Percentiles rank a stretch among this genome's conserved stretches.
These are phyloP conservation scores for Astrephomene gubernaculifera DNA, from an alignment of 139 green algal genomes.

Conservation along the genomic window DNA sequence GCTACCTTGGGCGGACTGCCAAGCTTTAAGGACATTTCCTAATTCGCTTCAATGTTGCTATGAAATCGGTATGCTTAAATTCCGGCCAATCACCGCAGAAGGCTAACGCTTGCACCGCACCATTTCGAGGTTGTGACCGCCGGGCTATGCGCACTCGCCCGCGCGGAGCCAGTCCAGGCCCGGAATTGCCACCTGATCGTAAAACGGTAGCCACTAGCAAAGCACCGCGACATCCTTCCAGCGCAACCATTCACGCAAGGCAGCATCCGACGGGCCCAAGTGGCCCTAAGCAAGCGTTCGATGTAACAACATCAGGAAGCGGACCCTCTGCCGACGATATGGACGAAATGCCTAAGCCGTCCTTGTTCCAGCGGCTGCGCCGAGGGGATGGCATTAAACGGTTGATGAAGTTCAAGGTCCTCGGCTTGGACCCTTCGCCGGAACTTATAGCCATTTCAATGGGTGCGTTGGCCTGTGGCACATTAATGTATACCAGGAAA, in stretches of 20 bases:
- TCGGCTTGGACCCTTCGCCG: conserved; percentile 72
- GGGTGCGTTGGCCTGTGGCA: conserved; percentile 43
- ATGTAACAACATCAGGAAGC: not conserved
- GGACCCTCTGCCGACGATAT: not conserved
- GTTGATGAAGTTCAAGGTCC: conserved; percentile 45
- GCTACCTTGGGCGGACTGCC: too few relatives aligned
- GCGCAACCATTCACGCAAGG: not conserved
- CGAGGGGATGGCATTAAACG: not conserved
- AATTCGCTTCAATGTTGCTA: too few relatives aligned
- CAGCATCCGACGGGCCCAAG: not conserved
- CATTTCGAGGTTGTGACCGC: not conserved
- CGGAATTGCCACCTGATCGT: not conserved
- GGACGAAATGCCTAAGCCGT: not conserved
- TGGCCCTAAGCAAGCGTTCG: not conserved
- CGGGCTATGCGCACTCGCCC: conserved; percentile 6
- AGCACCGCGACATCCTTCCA: not conserved
- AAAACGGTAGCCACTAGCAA: not conserved
- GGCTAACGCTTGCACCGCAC: too few relatives aligned
- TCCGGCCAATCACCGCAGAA: too few relatives aligned
- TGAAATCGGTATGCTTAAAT: too few relatives aligned
- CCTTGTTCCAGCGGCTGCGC: not conserved
- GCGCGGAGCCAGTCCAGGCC: not conserved
- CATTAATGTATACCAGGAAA: not conserved
- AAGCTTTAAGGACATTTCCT: too few relatives aligned
- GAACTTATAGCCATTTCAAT: conserved; percentile 83